Evolutionary conservation across 2,329 filamentous ascomycete species (phyloP), one percentile per base, ranked within the genome.

Genomic region (Biscogniauxia mediterranea): DNA sequence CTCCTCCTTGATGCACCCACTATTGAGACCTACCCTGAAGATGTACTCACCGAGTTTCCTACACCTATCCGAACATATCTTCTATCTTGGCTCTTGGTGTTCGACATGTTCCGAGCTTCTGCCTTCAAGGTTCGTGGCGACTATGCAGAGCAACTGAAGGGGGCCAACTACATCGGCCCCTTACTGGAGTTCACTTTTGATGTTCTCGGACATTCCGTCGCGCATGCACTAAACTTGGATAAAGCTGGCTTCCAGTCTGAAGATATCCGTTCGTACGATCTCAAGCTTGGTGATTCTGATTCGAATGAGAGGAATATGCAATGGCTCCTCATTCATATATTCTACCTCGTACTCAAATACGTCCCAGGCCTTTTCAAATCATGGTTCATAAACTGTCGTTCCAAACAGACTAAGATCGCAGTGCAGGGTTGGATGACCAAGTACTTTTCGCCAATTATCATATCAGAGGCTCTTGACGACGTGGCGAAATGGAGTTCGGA

Each of bases 381-480:
- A 1, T 98, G 95, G 92, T 96, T 89, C 79, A 85, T 94, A 9
- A 87, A 90, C 64, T 90, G 92, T 73, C 88, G 88, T 60, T 93
- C 89, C 19, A 89, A 91, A 61, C 89, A 95, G 74, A 96, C 92
- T 17, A 89, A 88, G 28, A 87, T 89, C 23, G 85, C 91, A 0
- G 88, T 97, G 21, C 90, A 95, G 73, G 78, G 81, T 0, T 99
- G 94, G 92, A 96, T 93, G 1, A 85, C 91, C 60, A 93, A 88
- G 78, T 90, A 87, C 74, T 91, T 97, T 73, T 93, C 92, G 4
- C 85, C 88, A 0, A 80, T 88, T 13, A 83, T 92, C 62, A 85
- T 93, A 56, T 76, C 80, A 0, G 85, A 89, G 21, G 83, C 86
- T 0, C 79, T 95, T 5, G 81, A 87, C 15, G 86, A 88, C 17